Evolutionary conservation across 2,329 filamentous ascomycete genomes (phyloP).

Genomic region (Alternaria postmessia): DNA sequence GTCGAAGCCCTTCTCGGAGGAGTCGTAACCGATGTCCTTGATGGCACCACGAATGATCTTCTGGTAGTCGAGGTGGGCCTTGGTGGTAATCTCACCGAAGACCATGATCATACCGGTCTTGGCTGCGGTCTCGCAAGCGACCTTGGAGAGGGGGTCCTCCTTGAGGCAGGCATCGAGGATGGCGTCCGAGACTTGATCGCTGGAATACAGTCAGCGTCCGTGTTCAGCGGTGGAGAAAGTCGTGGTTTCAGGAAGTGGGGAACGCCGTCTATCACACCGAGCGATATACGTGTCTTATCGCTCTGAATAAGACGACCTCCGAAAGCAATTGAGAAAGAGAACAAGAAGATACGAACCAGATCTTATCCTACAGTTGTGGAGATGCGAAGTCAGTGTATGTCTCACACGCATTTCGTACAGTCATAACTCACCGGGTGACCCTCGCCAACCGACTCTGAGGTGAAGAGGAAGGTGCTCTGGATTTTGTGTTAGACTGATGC

Average conservation of each 20-base stretch:
- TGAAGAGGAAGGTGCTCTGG: slow-evolving; percentile 57
- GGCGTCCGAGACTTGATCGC: slow-evolving; percentile 97
- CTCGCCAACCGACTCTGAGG: slow-evolving; percentile 57
- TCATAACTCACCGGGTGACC: slow-evolving; percentile 65
- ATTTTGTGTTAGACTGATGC: slow-evolving; percentile 22
- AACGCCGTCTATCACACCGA: not conserved
- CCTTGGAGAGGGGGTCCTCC: slow-evolving; percentile 95
- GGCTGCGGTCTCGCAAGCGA: slow-evolving; percentile 98
- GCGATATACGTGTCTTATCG: slow-evolving; percentile 10
- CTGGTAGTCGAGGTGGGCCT: slow-evolving; percentile 95
- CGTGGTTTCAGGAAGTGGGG: not conserved
- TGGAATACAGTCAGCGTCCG: slow-evolving; percentile 45
- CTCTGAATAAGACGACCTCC: not conserved
- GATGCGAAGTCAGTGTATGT: no score
- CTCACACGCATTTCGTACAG: no score
- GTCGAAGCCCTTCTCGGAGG: slow-evolving; percentile 97
- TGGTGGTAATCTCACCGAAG: slow-evolving; percentile 88
- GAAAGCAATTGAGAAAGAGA: not conserved
- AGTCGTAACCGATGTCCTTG: slow-evolving; percentile 99
- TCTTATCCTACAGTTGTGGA: slow-evolving; percentile 71
- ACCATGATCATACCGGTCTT: slow-evolving; percentile 99
- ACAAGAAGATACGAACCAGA: slow-evolving; percentile 64
- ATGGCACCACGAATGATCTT: slow-evolving; percentile 93
- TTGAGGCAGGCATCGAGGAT: slow-evolving; percentile 96
- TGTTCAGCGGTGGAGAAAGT: not conserved